Evolutionary conservation across 192 early-diverging fungal genomes (phyloP), one percentile per base, ranked within the genome.

Genomic region (Oehlia diaphana): DNA sequence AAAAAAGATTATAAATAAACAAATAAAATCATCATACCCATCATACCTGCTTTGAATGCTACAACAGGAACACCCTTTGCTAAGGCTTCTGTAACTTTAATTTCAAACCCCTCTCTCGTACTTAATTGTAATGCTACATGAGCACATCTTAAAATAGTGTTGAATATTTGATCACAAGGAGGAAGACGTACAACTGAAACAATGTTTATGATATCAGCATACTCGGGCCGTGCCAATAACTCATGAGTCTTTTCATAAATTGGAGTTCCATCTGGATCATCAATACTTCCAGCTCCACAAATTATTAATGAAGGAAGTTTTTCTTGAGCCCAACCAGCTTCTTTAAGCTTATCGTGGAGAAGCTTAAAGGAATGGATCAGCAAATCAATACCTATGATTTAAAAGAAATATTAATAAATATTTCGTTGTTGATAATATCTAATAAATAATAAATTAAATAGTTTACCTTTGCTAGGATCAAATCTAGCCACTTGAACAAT

Each of bases 41-140:
- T 78, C 92, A 83, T 23, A 91, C 94, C 82, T 81, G 92, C 88
- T 87, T 88, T 37, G 39, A 86, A 85, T 4, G 84, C 84, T 37
- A 88, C 47, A 16, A 85, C 82, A 42, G 89, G 90, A 14, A 91
- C 81, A 94, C 92, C 83, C 94, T 96, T 81, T 42, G 96, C 89
- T 79, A 99, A 95, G 80, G 95, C 93, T 53, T 88, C 92, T 12
- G 97, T 96, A 78, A 99, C 93, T 83, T 92, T 92, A 77, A 89
- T 89, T 82, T 95, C 97, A 83, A 98, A 99, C 3, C 96, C 96
- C 79, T 91, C 92, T 67, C 90, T 90, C 44, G 98, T 97, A 90
- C 98, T 99, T 80, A 99, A 87, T 82, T 96, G 94, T 70, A 94
- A 81, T 9, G 92, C 91, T 61, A 93, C 89, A 82, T 90, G 85